Base-by-base conservation (phyloP, 306 rosid species). In the Purshia tridentata region DNA sequence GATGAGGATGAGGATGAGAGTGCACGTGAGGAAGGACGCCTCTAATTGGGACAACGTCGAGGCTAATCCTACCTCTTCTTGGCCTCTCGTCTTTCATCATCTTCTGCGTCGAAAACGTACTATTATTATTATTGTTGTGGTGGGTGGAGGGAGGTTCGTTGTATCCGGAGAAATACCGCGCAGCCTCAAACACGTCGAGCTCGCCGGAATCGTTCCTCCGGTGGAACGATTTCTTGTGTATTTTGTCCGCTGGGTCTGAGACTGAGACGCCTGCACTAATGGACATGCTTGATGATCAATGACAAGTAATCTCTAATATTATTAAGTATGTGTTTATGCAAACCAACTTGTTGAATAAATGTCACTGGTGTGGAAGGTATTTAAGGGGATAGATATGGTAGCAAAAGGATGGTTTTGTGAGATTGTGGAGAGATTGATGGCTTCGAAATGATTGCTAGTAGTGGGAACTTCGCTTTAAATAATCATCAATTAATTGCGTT, bases 161-260 rank as follows among this genome's bases (percentile, higher is more conserved):
- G 87, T 86, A 94, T 4, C 88, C 97, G 5, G 98, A 94, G 91
- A 94, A 94, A 60, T 94, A 94, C 67, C 89, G 78, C 53, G 97
- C 81, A 4, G 99, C 99, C 76, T 91, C 97, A 60, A 94, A 94
- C 56, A 91, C 98, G 23, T 91, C 92, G 29, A 91, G 91, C 80
- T 94, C 99, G 8, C 83, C 86, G 1, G 99, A 94, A 37, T 87
- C 91, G 51, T 87, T 85, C 71, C 93, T 74, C 0, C 87, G 70
- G 83, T 90, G 96, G 87, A 88, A 84, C 50, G 89, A 76, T 68
- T 87, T 87, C 83, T 88, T 87, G 88, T 82, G 82, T 9, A 71
- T 73, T 57, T 78, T 91, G 22, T 89, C 79, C 13, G 70, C 91
- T 42, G 86, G 78, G 74, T 85, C 83, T 55, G 92, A 29, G 35